Evolutionary conservation across 75 land plant genomes (phyloP).

Genomic region (Chamaecyparis obtusa): DNA sequence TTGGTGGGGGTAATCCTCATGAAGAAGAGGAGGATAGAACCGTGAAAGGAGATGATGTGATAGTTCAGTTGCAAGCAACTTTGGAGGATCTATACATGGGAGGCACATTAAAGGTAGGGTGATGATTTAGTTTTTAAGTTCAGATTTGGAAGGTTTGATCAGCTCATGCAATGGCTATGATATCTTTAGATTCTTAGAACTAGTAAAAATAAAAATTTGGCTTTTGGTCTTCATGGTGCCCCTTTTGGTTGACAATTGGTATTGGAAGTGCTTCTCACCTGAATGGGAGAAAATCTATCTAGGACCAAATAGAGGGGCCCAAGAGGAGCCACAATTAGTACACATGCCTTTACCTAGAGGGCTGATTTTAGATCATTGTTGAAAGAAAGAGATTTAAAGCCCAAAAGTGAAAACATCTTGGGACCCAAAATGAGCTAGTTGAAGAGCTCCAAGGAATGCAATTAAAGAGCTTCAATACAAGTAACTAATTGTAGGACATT

Average conservation of each 20-base stretch:
- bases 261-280: neutral
- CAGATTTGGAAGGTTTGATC: neutral
- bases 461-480: neutral
- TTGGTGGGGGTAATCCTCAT: slow-evolving; percentile 63
- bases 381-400: neutral
- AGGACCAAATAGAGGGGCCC: neutral
- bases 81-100: slow-evolving; percentile 94
- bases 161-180: neutral
- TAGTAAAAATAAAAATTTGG: neutral
- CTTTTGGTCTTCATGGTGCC: neutral
- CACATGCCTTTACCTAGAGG: neutral
- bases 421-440: neutral
- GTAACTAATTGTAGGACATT: neutral
- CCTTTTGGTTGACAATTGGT: neutral
- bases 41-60: slow-evolving; percentile 85
- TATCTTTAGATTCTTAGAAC: neutral
- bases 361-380: neutral
- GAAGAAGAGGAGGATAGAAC: slow-evolving; percentile 85
- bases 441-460: neutral
- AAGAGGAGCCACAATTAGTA: neutral
- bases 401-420: neutral
- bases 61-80: slow-evolving; percentile 81
- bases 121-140: neutral
- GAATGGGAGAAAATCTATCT: neutral
- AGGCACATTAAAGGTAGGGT: slow-evolving; percentile 70